Percentiles rank a stretch among this genome's conserved stretches.
Conservation (phyloP, 1,139 yeast species). For the Casaregolazyma suthepensis region DNA sequence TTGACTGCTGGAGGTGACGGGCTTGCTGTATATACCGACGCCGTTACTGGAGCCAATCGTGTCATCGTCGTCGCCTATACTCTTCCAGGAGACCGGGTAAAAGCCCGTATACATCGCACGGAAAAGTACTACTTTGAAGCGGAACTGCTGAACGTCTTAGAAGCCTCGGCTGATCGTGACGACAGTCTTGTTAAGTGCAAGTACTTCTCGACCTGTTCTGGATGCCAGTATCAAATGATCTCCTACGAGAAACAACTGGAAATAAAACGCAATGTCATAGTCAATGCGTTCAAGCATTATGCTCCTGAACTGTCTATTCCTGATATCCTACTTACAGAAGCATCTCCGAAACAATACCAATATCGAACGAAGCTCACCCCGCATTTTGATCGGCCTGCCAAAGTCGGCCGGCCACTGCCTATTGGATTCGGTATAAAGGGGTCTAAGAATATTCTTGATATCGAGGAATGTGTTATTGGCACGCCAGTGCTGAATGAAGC, state of each 20-base stretch:
- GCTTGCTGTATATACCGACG: conserved; percentile 27
- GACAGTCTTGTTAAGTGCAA: conserved; percentile 56
- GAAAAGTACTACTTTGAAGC: conserved; percentile 72
- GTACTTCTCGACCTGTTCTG: conserved; percentile 78
- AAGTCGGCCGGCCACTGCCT: conserved; percentile 40
- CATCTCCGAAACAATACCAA: conserved; percentile 68
- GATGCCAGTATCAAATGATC: conserved; percentile 87
- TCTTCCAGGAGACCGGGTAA: conserved; percentile 75
- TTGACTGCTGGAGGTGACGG: conserved; percentile 67
- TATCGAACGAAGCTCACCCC: conserved; percentile 95
- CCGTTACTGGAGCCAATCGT: conserved; percentile 14
- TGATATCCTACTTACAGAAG: conserved; percentile 56
- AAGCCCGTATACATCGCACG: conserved; percentile 66
- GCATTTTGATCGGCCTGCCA: conserved; percentile 77
- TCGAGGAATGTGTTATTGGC: conserved; percentile 90
- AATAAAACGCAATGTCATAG: conserved; percentile 67
- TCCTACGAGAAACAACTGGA: conserved; percentile 65
- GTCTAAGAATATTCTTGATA: conserved; percentile 74
- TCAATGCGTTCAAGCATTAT: conserved; percentile 74
- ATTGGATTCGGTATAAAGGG: conserved; percentile 86
- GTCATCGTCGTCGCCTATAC: conserved; percentile 77
- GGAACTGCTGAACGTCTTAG: conserved; percentile 55
- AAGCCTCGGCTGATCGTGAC: conserved; percentile 44
- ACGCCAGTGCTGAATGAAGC: conserved; percentile 73
- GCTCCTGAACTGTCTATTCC: conserved; percentile 57